Conservation (phyloP, 805 yeast species). For the Monosporozyma aerobia region DNA sequence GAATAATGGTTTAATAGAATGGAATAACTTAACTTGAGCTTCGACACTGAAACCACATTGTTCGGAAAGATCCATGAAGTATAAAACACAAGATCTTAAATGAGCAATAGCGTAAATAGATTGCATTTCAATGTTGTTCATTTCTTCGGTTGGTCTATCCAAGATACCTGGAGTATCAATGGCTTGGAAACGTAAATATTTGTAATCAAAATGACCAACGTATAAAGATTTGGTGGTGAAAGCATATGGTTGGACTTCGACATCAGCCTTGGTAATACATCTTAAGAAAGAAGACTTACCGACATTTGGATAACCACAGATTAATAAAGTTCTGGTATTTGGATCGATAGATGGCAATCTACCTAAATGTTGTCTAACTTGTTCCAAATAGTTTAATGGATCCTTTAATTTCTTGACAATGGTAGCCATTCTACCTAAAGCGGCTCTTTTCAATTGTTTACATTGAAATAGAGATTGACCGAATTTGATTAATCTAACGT, state of each 20-base stretch:
- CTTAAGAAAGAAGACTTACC: conserved; percentile 94
- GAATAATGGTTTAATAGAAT: conserved; percentile 92
- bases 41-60: conserved; percentile 98
- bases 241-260: conserved; percentile 98
- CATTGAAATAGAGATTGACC: conserved; percentile 98
- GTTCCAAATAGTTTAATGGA: conserved; percentile 87
- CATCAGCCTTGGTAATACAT: conserved; percentile 95
- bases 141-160: conserved; percentile 98
- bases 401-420: conserved; percentile 92
- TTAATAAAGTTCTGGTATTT: conserved; percentile 91
- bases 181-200: conserved; percentile 95
- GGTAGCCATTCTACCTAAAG: conserved; percentile 99
- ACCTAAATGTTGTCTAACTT: conserved; percentile 98
- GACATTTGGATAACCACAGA: conserved; percentile 98
- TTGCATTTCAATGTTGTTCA: conserved; percentile 99
- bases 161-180: conserved; percentile 98
- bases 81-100: conserved; percentile 88
- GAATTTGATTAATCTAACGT: conserved; percentile 84
- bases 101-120: conserved; percentile 98
- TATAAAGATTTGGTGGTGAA: conserved; percentile 95
- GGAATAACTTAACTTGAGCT: conserved; percentile 94
- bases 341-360: conserved; percentile 98
- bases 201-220: conserved; percentile 98
- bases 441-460: conserved; percentile 97
- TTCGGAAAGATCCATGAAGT: conserved; percentile 97